Percentiles rank a stretch among this genome's conserved stretches.
Conservation (phyloP, 2,329 filamentous ascomycete genomes). For the Xylaria sp. region DNA sequence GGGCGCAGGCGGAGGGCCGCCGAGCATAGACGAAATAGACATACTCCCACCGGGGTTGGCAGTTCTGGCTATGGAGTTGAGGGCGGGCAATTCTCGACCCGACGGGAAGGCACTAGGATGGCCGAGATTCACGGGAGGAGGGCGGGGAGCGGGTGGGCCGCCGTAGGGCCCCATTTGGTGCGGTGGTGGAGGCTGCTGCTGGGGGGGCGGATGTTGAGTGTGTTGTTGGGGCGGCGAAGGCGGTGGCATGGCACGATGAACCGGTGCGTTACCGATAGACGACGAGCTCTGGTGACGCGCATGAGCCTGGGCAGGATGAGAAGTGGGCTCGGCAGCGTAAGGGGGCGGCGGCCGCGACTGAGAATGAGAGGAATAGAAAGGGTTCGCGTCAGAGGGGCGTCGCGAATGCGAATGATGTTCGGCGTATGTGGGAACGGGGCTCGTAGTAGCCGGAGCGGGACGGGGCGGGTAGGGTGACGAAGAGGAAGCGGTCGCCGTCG, state of each 20-base stretch:
- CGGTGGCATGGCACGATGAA: conserved; percentile 49
- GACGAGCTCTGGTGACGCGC: conserved; percentile 51
- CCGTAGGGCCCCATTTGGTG: conserved; percentile 49
- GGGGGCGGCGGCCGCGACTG: conserved; percentile 46
- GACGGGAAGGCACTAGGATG: conserved; percentile 48
- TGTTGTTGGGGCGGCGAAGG: conserved; percentile 48
- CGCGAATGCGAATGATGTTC: conserved; percentile 48
- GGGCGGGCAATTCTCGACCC: conserved; percentile 52
- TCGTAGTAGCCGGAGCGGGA: conserved; percentile 43
- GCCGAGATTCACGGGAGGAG: conserved; percentile 48
- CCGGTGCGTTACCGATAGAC: conserved; percentile 45
- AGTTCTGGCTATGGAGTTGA: conserved; percentile 55
- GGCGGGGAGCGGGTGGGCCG: conserved; percentile 46
- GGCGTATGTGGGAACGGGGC: conserved; percentile 43
- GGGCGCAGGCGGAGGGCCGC: conserved; percentile 59
- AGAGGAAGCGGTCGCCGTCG: conserved; percentile 19
- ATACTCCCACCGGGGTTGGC: conserved; percentile 64
- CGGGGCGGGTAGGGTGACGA: conserved; percentile 47
- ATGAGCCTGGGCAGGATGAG: conserved; percentile 47
- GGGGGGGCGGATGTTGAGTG: conserved; percentile 44
- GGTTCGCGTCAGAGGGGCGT: conserved; percentile 47
- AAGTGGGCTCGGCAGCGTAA: conserved; percentile 46
- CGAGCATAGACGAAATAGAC: conserved; percentile 71
- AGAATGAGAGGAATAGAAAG: conserved; percentile 49
- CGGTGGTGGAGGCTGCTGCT: conserved; percentile 43